These are phyloP conservation scores for Cyamopsis tetragonoloba DNA, from an alignment of 306 rosid genomes.

Conservation along the genomic window DNA sequence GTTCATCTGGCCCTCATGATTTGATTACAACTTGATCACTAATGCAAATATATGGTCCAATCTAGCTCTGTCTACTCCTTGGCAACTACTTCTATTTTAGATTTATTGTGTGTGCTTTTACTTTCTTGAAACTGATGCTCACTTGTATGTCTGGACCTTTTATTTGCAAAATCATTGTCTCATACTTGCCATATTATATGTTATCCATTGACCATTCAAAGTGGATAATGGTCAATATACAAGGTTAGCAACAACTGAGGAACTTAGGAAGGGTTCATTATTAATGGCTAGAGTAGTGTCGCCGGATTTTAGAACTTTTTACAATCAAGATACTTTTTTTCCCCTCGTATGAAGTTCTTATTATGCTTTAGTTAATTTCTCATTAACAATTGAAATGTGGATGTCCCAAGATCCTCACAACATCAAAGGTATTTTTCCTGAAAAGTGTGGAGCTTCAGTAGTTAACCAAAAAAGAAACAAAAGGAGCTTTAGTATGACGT, in stretches of 20 bases:
- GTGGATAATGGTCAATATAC: not conserved
- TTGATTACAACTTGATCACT: slow-evolving; percentile 1
- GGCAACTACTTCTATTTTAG: not conserved
- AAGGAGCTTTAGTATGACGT: not conserved
- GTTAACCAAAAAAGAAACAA: not conserved
- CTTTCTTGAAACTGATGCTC: slow-evolving; percentile 3
- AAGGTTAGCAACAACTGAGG: not conserved
- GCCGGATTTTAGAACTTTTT: not conserved
- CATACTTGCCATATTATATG: not conserved
- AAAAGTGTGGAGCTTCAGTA: not conserved
- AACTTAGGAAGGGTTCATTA: not conserved
- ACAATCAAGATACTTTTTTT: not conserved
- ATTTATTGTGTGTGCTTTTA: not conserved
- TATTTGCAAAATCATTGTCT: not conserved
- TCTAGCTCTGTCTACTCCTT: not conserved
- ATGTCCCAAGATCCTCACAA: not conserved
- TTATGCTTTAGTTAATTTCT: not conserved
- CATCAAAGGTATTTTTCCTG: not conserved
- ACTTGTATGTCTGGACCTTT: not conserved
- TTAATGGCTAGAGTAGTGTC: not conserved
- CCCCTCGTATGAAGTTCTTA: not conserved
- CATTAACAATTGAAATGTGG: not conserved
- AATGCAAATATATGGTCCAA: not conserved
- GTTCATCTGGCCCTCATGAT: slow-evolving; percentile 28
- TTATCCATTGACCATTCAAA: slow-evolving; percentile 4